Percentiles rank a stretch among this genome's conserved stretches.
These are phyloP conservation scores for Peronospora destructor DNA, from an alignment of 352 stramenopile genomes.

Conservation along the genomic window DNA sequence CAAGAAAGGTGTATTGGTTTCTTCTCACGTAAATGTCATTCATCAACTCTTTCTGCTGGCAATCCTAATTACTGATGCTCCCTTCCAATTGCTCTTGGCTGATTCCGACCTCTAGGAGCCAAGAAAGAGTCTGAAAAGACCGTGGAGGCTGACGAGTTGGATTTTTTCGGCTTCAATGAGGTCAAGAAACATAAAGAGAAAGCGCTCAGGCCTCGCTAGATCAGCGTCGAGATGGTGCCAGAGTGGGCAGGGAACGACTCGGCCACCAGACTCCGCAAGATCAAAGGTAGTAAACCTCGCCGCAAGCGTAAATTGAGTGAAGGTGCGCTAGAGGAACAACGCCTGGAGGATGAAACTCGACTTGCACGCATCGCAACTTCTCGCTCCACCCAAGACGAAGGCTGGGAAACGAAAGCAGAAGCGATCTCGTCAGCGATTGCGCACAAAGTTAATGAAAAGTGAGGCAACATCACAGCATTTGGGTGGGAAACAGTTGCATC, in stretches of 20 bases:
- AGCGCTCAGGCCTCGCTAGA: constrained; percentile 37
- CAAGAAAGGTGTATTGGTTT: no score
- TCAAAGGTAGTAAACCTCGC: constrained; percentile 57
- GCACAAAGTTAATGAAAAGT: constrained; percentile 34
- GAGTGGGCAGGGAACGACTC: constrained; percentile 53
- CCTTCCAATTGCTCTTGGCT: not conserved
- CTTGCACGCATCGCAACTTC: constrained; percentile 56
- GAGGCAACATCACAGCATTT: constrained; percentile 11
- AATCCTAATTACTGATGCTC: no score
- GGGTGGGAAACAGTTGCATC: constrained; percentile 11
- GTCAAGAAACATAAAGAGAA: constrained; percentile 31
- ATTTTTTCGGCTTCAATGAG: constrained; percentile 78
- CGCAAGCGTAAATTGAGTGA: constrained; percentile 83
- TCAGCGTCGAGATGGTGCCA: constrained; percentile 66
- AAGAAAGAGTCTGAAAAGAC: constrained; percentile 20
- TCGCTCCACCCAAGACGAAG: constrained; percentile 48
- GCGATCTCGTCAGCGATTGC: constrained; percentile 33
- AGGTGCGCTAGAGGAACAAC: constrained; percentile 64
- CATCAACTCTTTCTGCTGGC: no score
- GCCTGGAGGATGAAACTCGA: constrained; percentile 58
- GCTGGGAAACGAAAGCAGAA: constrained; percentile 38
- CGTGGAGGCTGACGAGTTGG: constrained; percentile 41
- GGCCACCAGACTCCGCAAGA: constrained; percentile 33
- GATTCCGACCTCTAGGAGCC: constrained; percentile 4
- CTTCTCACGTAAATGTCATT: no score